Evolutionary conservation across 805 yeast genomes (phyloP).

Genomic region (Myxozyma geophila): DNA sequence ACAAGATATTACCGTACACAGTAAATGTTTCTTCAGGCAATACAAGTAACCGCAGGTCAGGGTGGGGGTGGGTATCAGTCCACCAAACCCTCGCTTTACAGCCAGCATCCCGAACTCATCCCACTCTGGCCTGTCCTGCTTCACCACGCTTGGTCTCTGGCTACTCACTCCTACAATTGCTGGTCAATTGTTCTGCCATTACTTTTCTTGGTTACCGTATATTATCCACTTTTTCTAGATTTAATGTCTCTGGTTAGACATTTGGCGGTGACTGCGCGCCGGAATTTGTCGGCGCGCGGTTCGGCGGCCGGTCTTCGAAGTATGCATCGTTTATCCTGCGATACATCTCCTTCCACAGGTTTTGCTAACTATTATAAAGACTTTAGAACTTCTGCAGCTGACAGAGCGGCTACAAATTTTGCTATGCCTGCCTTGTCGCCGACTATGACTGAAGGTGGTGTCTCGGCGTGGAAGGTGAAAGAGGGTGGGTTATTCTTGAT

Average conservation of each 20-base stretch:
- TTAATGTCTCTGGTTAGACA: conserved; percentile 16
- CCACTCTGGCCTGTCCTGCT: not conserved
- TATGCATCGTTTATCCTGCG: not conserved
- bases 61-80: conserved; percentile 6
- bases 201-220: not conserved
- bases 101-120: conserved; percentile 15
- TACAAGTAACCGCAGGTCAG: not conserved
- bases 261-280: conserved; percentile 7
- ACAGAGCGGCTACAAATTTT: conserved; percentile 50
- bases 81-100: not conserved
- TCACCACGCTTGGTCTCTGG: not conserved
- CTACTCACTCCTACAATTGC: conserved; percentile 11
- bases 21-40: not conserved
- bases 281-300: conserved; percentile 13
- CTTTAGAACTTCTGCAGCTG: not conserved
- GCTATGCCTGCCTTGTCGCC: conserved; percentile 99
- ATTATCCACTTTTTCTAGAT: too few relatives aligned
- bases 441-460: conserved; percentile 95
- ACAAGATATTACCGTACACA: not conserved
- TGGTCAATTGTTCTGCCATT: conserved; percentile 16
- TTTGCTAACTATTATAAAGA: not conserved
- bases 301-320: conserved; percentile 1
- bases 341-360: not conserved
- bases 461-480: conserved; percentile 85
- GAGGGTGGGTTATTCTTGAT: conserved; percentile 52